These are phyloP conservation scores for Citrus sinensis DNA, from an alignment of 345 rosid genomes.

Conservation along the genomic window DVS_A1.0 CM039165.1:29228001-29228500, in stretches of 20 bases:
- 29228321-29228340: neutral
- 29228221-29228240: no score
- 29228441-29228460: neutral
- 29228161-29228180: no score
- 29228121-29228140: neutral
- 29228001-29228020: no score
- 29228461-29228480: no score
- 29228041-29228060: no score
- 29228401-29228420: neutral
- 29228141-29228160: neutral
- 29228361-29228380: neutral
- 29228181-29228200: neutral
- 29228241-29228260: no score
- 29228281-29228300: neutral
- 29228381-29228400: neutral
- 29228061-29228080: no score
- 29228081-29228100: neutral
- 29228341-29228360: neutral
- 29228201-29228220: neutral
- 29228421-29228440: neutral
- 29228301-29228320: no score
- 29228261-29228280: no score
- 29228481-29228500: no score
- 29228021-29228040: no score
- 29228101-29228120: neutral